Conservation (phyloP, 1,284 basidiomycete species). For the Trichosporon ovoides region DNA sequence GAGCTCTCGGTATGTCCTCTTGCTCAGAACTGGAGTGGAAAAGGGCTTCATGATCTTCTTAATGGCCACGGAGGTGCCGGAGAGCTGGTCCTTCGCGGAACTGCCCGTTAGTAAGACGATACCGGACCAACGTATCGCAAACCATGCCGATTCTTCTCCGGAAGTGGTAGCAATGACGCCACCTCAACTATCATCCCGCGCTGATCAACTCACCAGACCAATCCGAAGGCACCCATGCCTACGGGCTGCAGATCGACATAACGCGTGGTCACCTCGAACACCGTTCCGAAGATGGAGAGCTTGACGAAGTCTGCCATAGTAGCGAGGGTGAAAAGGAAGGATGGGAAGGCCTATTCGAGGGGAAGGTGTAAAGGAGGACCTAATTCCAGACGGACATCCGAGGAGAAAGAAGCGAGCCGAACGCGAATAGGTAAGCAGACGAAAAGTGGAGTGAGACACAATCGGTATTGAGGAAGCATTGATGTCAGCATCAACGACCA, state of each 20-base stretch:
- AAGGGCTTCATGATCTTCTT: conserved; percentile 99
- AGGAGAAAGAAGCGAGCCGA: not conserved
- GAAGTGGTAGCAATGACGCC: no score
- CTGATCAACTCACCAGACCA: conserved; percentile 69
- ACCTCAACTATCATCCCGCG: not conserved
- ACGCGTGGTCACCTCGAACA: conserved; percentile 80
- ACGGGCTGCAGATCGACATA: conserved; percentile 99
- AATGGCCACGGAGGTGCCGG: conserved; percentile 88
- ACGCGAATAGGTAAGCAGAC: not conserved
- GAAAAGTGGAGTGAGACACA: not conserved
- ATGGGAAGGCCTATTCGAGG: not conserved
- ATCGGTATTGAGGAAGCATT: not conserved
- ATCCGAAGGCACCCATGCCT: conserved; percentile 97
- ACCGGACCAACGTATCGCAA: no score
- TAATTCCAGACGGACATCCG: not conserved
- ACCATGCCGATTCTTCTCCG: no score
- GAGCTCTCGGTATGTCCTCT: conserved; percentile 95
- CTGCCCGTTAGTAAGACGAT: conserved; percentile 52
- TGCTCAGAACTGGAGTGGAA: conserved; percentile 91
- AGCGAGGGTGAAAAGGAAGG: not conserved
- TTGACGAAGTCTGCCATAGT: conserved; percentile 75
- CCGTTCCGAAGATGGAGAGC: conserved; percentile 93
- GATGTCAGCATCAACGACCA: not conserved
- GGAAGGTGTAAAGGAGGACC: not conserved
- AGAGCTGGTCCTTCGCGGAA: conserved; percentile 96